Conservation (phyloP, 164 flowering plant genomes). For the Sextonia rubra region DNA sequence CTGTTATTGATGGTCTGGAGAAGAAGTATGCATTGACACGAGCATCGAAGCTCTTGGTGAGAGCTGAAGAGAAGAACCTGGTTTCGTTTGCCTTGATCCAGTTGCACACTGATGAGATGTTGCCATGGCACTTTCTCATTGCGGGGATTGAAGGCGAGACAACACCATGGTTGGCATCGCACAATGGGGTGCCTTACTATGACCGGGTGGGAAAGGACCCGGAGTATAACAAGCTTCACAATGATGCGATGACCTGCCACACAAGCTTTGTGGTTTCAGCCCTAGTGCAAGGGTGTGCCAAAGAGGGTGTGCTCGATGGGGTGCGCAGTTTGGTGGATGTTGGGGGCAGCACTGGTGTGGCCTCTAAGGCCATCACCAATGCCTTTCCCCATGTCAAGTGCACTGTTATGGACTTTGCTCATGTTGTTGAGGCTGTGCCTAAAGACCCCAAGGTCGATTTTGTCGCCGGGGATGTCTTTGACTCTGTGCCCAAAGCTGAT, state of each 20-base stretch:
- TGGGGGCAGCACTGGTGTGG: background rate
- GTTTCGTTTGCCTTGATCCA: background rate
- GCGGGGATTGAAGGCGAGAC: background rate
- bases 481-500: background rate
- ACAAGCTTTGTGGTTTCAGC: background rate
- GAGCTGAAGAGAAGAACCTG: background rate
- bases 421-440: background rate
- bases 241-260: slow-evolving; percentile 1
- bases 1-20: background rate
- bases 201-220: background rate
- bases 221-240: background rate
- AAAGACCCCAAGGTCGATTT: background rate
- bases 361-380: background rate
- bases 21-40: background rate
- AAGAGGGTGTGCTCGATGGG: background rate
- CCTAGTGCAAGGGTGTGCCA: background rate
- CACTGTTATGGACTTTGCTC: background rate
- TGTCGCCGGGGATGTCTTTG: background rate
- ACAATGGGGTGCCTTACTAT: slow-evolving; percentile 10
- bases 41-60: background rate
- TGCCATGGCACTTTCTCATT: background rate
- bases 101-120: background rate
- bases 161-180: slow-evolving; percentile 36
- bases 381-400: slow-evolving; percentile 4
- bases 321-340: background rate